These are phyloP conservation scores for Elaeis guineensis DNA, from an alignment of 176 grass and related monocot species.

Conservation along the genomic window DNA sequence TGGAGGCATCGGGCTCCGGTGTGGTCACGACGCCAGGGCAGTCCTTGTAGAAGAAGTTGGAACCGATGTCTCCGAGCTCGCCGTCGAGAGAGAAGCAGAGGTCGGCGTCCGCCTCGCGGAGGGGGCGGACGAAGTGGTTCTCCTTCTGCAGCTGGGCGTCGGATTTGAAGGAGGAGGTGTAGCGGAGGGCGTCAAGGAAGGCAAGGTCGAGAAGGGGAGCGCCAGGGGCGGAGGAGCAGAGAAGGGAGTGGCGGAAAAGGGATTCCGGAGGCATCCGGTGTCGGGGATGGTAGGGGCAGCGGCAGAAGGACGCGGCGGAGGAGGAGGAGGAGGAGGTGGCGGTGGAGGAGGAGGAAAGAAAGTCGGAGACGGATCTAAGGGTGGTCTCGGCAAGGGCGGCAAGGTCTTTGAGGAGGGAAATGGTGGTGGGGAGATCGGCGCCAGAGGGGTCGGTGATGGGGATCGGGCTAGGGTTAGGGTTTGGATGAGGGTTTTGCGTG, in stretches of 20 bases:
- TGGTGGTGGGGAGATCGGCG: slow-evolving; percentile 14
- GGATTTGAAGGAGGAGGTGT: slow-evolving; percentile 1
- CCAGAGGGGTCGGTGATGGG: neutral
- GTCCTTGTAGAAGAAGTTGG: slow-evolving; percentile 40
- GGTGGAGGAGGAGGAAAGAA: slow-evolving; percentile 6
- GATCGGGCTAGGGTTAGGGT: neutral
- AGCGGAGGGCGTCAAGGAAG: neutral
- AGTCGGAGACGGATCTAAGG: slow-evolving; percentile 33
- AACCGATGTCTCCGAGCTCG: slow-evolving; percentile 21
- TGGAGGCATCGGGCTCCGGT: slow-evolving; percentile 4
- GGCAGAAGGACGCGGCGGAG: slow-evolving; percentile 4
- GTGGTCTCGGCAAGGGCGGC: slow-evolving; percentile 39
- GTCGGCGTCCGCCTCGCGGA: slow-evolving; percentile 19
- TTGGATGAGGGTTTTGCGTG: neutral
- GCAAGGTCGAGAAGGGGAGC: neutral
- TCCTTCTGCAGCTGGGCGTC: slow-evolving; percentile 4
- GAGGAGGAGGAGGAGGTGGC: neutral
- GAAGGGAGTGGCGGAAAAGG: slow-evolving; percentile 34
- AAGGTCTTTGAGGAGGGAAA: slow-evolving; percentile 48
- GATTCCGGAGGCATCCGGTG: slow-evolving; percentile 30
- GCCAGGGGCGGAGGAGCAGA: slow-evolving; percentile 22
- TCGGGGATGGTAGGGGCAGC: slow-evolving; percentile 23
- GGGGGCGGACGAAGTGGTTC: neutral
- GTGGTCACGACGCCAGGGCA: slow-evolving; percentile 62
- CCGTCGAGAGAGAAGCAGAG: slow-evolving; percentile 36